Evolutionary conservation across 345 rosid species (phyloP).

Genomic region (Odontarrhena argentea): DNA sequence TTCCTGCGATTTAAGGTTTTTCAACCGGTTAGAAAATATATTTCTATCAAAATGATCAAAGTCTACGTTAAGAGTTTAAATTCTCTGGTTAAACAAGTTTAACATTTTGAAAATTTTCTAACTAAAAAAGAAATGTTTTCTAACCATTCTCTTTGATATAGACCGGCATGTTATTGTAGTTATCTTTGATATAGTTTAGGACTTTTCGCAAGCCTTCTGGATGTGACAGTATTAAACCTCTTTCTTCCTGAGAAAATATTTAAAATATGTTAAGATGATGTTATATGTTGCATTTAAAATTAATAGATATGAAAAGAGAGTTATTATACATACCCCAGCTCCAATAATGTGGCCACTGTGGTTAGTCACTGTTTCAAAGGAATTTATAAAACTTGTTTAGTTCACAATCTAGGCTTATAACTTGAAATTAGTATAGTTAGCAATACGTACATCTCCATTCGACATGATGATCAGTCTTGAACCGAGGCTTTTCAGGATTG

Average conservation of each 20-base stretch:
- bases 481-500: constrained; percentile 38
- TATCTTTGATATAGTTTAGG: constrained; percentile 40
- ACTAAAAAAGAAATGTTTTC: background rate
- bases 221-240: constrained; percentile 16
- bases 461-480: constrained; percentile 41
- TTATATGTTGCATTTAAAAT: background rate
- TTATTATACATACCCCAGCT: constrained; percentile 28
- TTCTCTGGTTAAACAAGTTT: no score
- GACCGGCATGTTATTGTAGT: constrained; percentile 40
- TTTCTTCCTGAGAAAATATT: constrained; percentile 27
- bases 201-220: constrained; percentile 41
- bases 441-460: constrained; percentile 35
- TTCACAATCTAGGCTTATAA: background rate
- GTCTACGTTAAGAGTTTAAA: no score
- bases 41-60: no score
- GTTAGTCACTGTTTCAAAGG: constrained; percentile 34
- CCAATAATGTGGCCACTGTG: constrained; percentile 41
- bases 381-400: constrained; percentile 22
- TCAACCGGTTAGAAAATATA: no score
- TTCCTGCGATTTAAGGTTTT: constrained; percentile 23
- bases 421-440: background rate
- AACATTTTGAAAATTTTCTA: background rate
- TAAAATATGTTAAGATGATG: background rate
- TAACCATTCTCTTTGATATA: constrained; percentile 43
- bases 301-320: background rate